Evolutionary conservation across 2,329 filamentous ascomycete genomes (phyloP), one percentile per base, ranked within the genome.

Genomic region (Alternaria sp.): DNA sequence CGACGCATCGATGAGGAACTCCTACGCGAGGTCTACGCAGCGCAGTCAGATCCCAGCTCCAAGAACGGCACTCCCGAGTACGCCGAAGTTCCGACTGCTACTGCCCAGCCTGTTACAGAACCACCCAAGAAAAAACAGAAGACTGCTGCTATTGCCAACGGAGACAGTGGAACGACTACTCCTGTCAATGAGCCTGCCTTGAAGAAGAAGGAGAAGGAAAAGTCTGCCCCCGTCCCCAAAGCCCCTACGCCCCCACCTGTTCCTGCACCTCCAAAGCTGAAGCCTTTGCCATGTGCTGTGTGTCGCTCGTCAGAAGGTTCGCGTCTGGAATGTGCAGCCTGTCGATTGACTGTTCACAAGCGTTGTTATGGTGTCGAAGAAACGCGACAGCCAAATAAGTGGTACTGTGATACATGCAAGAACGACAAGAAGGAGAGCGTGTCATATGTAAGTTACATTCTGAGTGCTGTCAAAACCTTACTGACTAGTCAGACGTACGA

Each of bases 401-500:
- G 95, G 95, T 86, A 90, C 39, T 99, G 95, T 77, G 95, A 98
- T 78, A 96, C 93, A 86, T 99, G 95, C 78, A 84, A 88, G 36
- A 99, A 99, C 72, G 95, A 99, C 74, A 92, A 93, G 75, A 94
- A 90, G 70, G 93, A 94, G 5, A 88, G 92, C 66, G 89, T 96
- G 42, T 97, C 95, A n/a, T 94, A 96, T 57, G 90, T 91, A 83
- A 76, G 88, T 82, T 29, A 24, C 29, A 34, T 26, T 2, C n/a
- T 40, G 28, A 14, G 11, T 24, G 41, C 28, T 17, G 1, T 8
- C 4, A 24, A 33, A 21, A 24, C 10, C 54, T 23, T 42, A 49
- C 62, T 77, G 63, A 76, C 61, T 54, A 31, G 39, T 52, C 51
- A 33, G 89, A 88, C 90, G 72, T 98, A 98, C 77, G 91, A 94